These are phyloP conservation scores for Arabidopsis arenosa DNA, from an alignment of 345 rosid genomes.

Conservation along the genomic window DNA sequence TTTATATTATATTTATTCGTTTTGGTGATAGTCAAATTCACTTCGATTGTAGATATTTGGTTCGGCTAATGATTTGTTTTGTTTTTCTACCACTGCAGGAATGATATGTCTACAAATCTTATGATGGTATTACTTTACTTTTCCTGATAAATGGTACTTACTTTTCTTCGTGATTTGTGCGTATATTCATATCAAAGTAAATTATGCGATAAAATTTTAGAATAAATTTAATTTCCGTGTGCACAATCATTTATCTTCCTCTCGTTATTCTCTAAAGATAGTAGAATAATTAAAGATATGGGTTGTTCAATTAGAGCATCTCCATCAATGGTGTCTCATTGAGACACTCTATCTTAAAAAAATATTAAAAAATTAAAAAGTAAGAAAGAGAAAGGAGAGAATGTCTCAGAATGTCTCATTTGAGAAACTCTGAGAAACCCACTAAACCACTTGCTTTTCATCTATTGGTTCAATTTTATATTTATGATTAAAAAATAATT, in stretches of 20 bases:
- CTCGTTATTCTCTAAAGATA: not conserved
- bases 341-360: no score
- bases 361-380: no score
- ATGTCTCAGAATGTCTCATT: no score
- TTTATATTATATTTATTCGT: slow-evolving; percentile 24
- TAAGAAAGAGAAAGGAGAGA: no score
- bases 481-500: no score
- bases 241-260: not conserved
- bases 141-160: slow-evolving; percentile 11
- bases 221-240: no score
- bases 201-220: not conserved
- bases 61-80: slow-evolving; percentile 28
- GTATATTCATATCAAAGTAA: not conserved
- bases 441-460: no score
- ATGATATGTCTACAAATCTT: slow-evolving; percentile 1
- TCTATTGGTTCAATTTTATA: no score
- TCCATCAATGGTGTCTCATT: no score
- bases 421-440: no score
- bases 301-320: slow-evolving; percentile 8
- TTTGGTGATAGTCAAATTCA: slow-evolving; percentile 36
- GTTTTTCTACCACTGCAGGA: not conserved
- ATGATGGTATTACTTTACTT: not conserved
- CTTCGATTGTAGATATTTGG: slow-evolving; percentile 6
- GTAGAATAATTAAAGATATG: not conserved
- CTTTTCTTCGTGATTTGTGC: not conserved